Conservation (phyloP, 1,139 yeast genomes). For the Lodderomyces elongisporus region DNA sequence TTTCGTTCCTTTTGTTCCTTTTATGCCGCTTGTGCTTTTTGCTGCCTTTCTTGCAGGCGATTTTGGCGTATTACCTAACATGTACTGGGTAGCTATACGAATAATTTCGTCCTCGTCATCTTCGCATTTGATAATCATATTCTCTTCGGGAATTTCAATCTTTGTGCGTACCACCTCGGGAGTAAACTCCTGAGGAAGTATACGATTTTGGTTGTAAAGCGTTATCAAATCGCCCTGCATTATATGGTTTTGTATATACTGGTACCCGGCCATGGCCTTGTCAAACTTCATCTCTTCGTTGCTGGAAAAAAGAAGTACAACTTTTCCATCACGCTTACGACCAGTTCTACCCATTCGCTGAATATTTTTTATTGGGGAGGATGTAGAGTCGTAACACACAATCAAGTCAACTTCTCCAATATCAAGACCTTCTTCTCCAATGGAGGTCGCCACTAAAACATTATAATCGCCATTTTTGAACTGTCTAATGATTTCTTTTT, state of each 20-base stretch:
- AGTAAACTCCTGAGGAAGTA: slow-evolving; percentile 51
- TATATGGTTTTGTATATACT: slow-evolving; percentile 65
- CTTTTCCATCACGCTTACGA: slow-evolving; percentile 84
- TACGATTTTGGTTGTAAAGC: slow-evolving; percentile 50
- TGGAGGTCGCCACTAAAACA: slow-evolving; percentile 88
- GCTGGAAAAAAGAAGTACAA: slow-evolving; percentile 70
- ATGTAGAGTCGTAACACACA: slow-evolving; percentile 86
- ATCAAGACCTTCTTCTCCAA: slow-evolving; percentile 98
- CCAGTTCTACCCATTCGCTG: slow-evolving; percentile 99
- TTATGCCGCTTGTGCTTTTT: not conserved
- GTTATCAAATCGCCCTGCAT: slow-evolving; percentile 38
- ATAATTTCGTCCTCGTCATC: slow-evolving; percentile 68
- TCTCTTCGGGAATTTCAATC: slow-evolving; percentile 69
- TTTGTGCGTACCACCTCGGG: slow-evolving; percentile 55
- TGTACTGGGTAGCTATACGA: slow-evolving; percentile 51
- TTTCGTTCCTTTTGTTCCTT: no score
- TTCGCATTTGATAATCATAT: slow-evolving; percentile 45
- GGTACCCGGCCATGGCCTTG: slow-evolving; percentile 81
- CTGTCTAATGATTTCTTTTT: slow-evolving; percentile 64
- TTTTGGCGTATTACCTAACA: slow-evolving; percentile 20
- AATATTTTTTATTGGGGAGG: slow-evolving; percentile 87
- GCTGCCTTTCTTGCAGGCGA: slow-evolving; percentile 19
- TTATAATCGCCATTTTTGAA: slow-evolving; percentile 72
- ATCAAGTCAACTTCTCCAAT: slow-evolving; percentile 96
- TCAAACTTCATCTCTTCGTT: slow-evolving; percentile 78